Percentiles rank a stretch among this genome's conserved stretches.
These are phyloP conservation scores for Alternaria sp. DNA, from an alignment of 2,329 filamentous ascomycete species.

Conservation along the genomic window DNA sequence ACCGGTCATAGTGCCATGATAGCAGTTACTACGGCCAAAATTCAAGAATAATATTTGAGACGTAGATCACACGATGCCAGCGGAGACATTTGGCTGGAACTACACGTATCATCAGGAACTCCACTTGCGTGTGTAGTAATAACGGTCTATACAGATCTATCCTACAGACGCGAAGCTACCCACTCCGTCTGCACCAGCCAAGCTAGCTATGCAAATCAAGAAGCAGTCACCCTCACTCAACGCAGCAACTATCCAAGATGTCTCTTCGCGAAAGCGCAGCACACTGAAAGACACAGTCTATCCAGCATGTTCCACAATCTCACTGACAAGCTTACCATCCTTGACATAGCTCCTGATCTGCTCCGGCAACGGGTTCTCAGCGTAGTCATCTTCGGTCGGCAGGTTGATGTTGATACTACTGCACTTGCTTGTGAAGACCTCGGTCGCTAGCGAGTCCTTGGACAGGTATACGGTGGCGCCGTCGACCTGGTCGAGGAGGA, in stretches of 20 bases:
- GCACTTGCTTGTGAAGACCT: constrained; percentile 90
- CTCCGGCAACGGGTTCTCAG: constrained; percentile 84
- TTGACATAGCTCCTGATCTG: constrained; percentile 85
- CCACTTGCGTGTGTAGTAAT: background rate
- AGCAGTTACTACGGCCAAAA: too few relatives aligned
- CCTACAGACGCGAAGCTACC: background rate
- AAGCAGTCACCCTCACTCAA: background rate
- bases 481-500: constrained; percentile 92
- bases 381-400: constrained; percentile 76
- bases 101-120: background rate
- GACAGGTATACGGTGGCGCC: constrained; percentile 86
- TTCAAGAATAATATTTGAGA: too few relatives aligned
- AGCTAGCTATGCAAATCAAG: background rate
- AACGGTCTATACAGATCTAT: background rate
- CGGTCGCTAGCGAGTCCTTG: constrained; percentile 76
- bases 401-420: constrained; percentile 87
- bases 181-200: background rate
- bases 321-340: constrained; percentile 79
- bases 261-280: background rate
- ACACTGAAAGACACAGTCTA: constrained; percentile 46
- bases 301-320: constrained; percentile 94
- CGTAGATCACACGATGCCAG: too few relatives aligned
- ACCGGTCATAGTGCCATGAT: too few relatives aligned
- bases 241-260: background rate
- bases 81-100: too few relatives aligned